Percentiles rank a stretch among this genome's conserved stretches.
Conservation (phyloP, 202 grass and related monocot genomes). For the Panicum hallii region DNA sequence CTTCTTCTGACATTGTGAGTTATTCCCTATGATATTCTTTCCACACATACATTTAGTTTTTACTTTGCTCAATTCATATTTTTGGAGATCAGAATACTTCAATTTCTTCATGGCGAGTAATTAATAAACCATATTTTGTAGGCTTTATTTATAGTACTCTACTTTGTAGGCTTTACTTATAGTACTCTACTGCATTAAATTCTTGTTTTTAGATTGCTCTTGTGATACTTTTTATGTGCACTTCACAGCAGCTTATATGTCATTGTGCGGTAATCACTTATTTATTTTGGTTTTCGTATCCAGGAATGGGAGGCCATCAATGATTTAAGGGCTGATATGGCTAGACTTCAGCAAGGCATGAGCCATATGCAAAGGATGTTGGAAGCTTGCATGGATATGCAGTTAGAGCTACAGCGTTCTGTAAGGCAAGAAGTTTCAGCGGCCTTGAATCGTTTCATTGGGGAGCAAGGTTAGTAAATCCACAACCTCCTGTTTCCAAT, state of each 20-base stretch:
- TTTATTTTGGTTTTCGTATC: slow-evolving; percentile 45
- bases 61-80: slow-evolving; percentile 11
- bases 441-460: slow-evolving; percentile 88
- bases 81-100: slow-evolving; percentile 1
- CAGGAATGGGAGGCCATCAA: slow-evolving; percentile 97
- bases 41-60: not conserved
- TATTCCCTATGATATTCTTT: slow-evolving; percentile 42
- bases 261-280: not conserved
- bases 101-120: not conserved
- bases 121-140: not conserved
- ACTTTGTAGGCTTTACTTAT: not conserved
- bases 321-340: slow-evolving; percentile 90
- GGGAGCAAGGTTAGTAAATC: slow-evolving; percentile 71
- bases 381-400: slow-evolving; percentile 99
- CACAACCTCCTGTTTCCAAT: slow-evolving; percentile 6
- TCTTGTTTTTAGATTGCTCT: slow-evolving; percentile 7
- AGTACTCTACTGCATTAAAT: not conserved
- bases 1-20: slow-evolving; percentile 75
- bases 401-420: slow-evolving; percentile 90
- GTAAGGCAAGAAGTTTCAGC: slow-evolving; percentile 99
- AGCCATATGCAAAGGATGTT: slow-evolving; percentile 92
- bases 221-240: not conserved
- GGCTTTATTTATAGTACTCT: not conserved
- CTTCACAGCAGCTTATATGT: not conserved
- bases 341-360: slow-evolving; percentile 91